These are phyloP conservation scores for Cydonia oblonga DNA, from an alignment of 331 rosid species.

Conservation along the genomic window DNA sequence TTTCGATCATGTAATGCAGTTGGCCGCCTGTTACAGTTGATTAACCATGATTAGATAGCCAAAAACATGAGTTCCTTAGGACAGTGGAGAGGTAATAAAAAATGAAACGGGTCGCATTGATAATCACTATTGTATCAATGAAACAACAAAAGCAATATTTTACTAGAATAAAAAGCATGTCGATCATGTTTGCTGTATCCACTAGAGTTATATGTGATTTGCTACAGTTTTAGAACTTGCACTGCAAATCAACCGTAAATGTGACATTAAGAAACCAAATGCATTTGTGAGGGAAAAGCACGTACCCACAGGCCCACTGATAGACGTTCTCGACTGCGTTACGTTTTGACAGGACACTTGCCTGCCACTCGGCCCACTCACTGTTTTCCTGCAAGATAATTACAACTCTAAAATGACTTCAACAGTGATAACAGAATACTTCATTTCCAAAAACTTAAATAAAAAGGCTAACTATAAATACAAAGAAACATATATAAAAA, in stretches of 20 bases:
- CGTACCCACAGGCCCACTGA: conserved; percentile 99
- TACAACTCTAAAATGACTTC: not conserved
- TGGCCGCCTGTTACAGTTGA: conserved; percentile 68
- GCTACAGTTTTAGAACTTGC: not conserved
- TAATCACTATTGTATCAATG: not conserved
- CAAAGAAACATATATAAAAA: conserved; percentile 12
- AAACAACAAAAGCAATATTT: not conserved
- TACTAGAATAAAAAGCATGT: not conserved
- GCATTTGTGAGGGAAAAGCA: conserved; percentile 1
- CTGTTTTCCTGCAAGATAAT: conserved; percentile 49
- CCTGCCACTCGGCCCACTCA: conserved; percentile 83
- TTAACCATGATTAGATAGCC: conserved; percentile 4
- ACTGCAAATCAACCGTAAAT: not conserved
- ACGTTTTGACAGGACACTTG: conserved; percentile 55
- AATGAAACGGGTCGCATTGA: not conserved
- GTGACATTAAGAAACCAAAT: not conserved
- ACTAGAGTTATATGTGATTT: not conserved
- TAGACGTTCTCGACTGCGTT: conserved; percentile 77
- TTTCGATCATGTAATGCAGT: conserved; percentile 78
- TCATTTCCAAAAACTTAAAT: no score
- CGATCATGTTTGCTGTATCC: not conserved
- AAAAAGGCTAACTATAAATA: not conserved
- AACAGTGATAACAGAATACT: conserved; percentile 4
- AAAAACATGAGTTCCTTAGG: not conserved
- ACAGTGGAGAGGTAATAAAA: not conserved